phyloP scores from a whole-genome alignment of 2,329 filamentous ascomycete species.

The Diplocarpon mali region DNA sequence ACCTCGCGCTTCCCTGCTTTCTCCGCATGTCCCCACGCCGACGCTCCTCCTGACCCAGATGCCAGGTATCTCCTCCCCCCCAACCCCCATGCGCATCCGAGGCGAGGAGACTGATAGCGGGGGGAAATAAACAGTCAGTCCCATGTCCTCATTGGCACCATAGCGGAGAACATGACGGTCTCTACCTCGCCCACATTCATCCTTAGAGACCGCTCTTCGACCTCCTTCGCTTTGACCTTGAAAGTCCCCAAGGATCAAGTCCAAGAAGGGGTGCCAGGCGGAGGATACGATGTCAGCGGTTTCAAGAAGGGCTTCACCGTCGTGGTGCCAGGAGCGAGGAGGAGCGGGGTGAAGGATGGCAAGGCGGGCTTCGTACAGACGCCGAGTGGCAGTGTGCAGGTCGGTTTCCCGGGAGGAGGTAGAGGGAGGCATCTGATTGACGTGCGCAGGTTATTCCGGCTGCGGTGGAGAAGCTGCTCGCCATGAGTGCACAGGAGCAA shows the following conservation, averaged over 20 bases:
- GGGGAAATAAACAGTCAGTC: neutral
- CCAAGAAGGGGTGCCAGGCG: slow-evolving; percentile 7
- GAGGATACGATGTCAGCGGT: slow-evolving; percentile 15
- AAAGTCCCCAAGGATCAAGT: slow-evolving; percentile 4
- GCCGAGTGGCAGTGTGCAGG: slow-evolving; percentile 11
- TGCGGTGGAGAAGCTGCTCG: slow-evolving; percentile 15
- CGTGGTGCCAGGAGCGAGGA: slow-evolving; percentile 11
- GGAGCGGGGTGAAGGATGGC: slow-evolving; percentile 16
- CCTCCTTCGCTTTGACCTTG: slow-evolving; percentile 19
- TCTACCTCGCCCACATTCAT: slow-evolving; percentile 24
- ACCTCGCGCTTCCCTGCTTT: slow-evolving; percentile 17
- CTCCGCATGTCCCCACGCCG: slow-evolving; percentile 10
- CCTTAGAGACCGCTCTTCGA: slow-evolving; percentile 14
- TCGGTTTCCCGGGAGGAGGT: slow-evolving; percentile 2
- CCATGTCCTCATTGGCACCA: slow-evolving; percentile 19
- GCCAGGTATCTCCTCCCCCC: neutral
- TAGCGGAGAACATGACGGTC: slow-evolving; percentile 24
- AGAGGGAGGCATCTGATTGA: neutral
- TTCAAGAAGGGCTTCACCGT: slow-evolving; percentile 20
- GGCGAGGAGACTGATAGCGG: too few species aligned
- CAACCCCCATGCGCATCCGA: too few species aligned
- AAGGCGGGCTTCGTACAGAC: slow-evolving; percentile 22
- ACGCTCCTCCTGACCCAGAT: neutral
- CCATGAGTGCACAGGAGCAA: slow-evolving; percentile 9
- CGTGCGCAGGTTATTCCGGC: slow-evolving; percentile 18